phyloP scores from a whole-genome alignment of 2,329 filamentous ascomycete species.

The Aspergillus aculeatus region DNA sequence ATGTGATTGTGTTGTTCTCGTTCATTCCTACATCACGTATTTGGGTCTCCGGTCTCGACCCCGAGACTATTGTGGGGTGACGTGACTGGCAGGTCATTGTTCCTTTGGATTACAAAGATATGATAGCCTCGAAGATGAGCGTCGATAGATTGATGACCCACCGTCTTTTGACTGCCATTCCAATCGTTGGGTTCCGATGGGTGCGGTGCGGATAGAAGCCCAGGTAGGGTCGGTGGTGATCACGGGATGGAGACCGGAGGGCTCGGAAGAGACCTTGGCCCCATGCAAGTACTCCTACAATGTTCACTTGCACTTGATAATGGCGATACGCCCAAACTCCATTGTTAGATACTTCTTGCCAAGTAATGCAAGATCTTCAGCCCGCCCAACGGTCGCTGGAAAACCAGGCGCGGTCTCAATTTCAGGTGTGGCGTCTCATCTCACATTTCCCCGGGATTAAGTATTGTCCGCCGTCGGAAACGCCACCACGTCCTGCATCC shows the following conservation, averaged over 20 bases:
- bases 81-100: not conserved
- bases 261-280: not conserved
- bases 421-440: not conserved
- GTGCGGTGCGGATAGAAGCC: no score
- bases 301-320: no score
- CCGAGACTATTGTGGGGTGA: not conserved
- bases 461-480: no score
- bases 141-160: not conserved
- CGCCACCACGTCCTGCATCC: no score
- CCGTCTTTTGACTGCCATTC: not conserved
- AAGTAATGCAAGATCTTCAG: not conserved
- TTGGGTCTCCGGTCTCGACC: no score
- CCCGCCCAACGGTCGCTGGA: not conserved
- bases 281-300: not conserved
- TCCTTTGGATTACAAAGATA: not conserved
- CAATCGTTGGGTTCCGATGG: no score
- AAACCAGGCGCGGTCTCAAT: not conserved
- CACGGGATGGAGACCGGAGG: not conserved
- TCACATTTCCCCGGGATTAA: no score
- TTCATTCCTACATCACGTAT: no score
- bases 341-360: not conserved
- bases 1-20: no score
- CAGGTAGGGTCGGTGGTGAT: not conserved
- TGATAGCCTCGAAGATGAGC: no score
- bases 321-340: no score